phyloP scores from a whole-genome alignment of 2,329 filamentous ascomycete genomes.

The Cladosporium sp. region DNA sequence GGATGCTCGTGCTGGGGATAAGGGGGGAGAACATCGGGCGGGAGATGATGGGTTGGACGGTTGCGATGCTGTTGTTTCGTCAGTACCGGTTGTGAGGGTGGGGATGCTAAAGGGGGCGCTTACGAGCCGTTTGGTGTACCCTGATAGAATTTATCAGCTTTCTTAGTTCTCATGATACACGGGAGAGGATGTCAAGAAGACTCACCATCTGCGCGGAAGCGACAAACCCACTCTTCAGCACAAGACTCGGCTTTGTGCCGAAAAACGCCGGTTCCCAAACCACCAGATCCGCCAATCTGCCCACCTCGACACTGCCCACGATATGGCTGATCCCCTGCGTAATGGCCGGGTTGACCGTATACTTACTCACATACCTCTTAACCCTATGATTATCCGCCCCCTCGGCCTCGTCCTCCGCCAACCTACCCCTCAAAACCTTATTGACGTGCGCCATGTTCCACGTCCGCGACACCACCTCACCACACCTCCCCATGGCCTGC shows the following conservation, averaged over 20 bases:
- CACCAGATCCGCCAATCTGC: slow-evolving; percentile 85
- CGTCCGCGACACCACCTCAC: slow-evolving; percentile 86
- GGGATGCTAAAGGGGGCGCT: too few species aligned
- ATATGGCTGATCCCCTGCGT: slow-evolving; percentile 86
- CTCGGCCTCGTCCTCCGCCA: slow-evolving; percentile 74
- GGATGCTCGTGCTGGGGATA: slow-evolving; percentile 53
- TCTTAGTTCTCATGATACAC: too few species aligned
- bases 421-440: slow-evolving; percentile 72
- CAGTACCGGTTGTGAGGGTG: too few species aligned
- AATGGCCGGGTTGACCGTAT: slow-evolving; percentile 90
- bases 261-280: slow-evolving; percentile 84
- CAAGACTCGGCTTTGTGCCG: slow-evolving; percentile 74
- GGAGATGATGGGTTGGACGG: slow-evolving; percentile 76
- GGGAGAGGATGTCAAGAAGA: too few species aligned
- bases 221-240: slow-evolving; percentile 87
- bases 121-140: too few species aligned
- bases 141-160: too few species aligned
- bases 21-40: slow-evolving; percentile 81
- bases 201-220: slow-evolving; percentile 72
- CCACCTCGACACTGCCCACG: slow-evolving; percentile 81
- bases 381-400: slow-evolving; percentile 87
- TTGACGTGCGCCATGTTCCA: slow-evolving; percentile 99
- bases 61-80: slow-evolving; percentile 71
- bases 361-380: slow-evolving; percentile 91
- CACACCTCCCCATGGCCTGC: slow-evolving; percentile 94